Evolutionary conservation across 2,329 filamentous ascomycete species (phyloP).

Genomic region (Aureobasidium sp.): DNA sequence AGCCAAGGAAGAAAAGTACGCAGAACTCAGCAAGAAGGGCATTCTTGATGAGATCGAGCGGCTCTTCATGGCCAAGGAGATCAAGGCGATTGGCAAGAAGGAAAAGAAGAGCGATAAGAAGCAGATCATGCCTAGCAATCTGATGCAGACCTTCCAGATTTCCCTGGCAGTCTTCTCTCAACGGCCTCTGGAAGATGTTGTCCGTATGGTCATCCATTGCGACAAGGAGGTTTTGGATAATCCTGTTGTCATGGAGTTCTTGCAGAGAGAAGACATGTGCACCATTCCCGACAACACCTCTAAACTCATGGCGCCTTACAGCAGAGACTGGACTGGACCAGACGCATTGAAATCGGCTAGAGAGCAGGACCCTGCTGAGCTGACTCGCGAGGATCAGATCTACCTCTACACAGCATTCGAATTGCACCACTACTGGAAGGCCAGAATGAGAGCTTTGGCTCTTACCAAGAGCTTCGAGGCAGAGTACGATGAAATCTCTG

Average conservation of each 20-base stretch:
- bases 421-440: conserved; percentile 97
- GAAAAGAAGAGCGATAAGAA: conserved; percentile 89
- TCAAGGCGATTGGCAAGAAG: conserved; percentile 72
- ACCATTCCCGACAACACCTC: conserved; percentile 83
- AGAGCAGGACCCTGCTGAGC: conserved; percentile 78
- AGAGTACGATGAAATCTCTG: conserved; percentile 87
- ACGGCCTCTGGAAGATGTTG: conserved; percentile 72
- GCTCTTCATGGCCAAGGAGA: conserved; percentile 94
- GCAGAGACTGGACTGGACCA: conserved; percentile 90
- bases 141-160: conserved; percentile 88
- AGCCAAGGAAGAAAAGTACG: conserved; percentile 91
- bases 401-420: conserved; percentile 91
- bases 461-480: conserved; percentile 75
- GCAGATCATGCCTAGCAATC: conserved; percentile 85
- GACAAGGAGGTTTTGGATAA: conserved; percentile 85
- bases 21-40: conserved; percentile 85
- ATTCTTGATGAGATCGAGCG: conserved; percentile 97
- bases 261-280: conserved; percentile 87
- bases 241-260: conserved; percentile 88
- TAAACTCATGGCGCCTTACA: conserved; percentile 91
- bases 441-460: conserved; percentile 82
- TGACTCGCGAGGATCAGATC: conserved; percentile 92
- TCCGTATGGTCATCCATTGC: conserved; percentile 92
- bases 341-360: conserved; percentile 69
- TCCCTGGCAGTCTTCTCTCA: conserved; percentile 90